Conservation (phyloP, 176 grass and related monocot genomes). For the Puccinellia tenuiflora region DNA sequence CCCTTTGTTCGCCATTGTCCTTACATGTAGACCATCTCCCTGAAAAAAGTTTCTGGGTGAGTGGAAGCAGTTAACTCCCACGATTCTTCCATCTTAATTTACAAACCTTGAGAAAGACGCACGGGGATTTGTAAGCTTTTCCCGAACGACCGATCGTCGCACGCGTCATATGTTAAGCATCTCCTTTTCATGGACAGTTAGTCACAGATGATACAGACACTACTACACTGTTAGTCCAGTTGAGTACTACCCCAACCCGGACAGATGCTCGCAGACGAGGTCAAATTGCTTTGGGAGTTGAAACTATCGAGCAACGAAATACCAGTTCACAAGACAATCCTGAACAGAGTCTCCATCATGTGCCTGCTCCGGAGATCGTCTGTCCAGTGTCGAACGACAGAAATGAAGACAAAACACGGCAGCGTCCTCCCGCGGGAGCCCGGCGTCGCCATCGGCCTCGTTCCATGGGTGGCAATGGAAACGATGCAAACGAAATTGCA, state of each 20-base stretch:
- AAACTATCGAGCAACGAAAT: background rate
- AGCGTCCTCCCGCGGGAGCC: background rate
- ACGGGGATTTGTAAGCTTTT: constrained; percentile 12
- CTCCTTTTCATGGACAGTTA: constrained; percentile 15
- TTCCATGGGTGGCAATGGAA: background rate
- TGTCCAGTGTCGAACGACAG: no score
- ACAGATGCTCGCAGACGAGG: background rate
- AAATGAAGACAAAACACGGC: background rate
- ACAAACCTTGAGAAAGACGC: no score
- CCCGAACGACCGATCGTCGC: constrained; percentile 8
- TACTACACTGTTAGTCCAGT: background rate
- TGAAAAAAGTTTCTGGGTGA: background rate
- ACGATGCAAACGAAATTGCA: no score
- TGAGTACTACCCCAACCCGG: background rate
- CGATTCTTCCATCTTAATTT: no score
- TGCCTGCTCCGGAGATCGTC: no score
- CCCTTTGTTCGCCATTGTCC: constrained; percentile 25
- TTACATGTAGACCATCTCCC: constrained; percentile 28
- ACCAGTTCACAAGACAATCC: background rate
- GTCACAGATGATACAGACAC: background rate
- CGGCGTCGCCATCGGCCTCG: background rate
- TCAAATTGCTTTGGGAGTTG: background rate
- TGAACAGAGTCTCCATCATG: no score
- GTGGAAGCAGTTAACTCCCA: no score
- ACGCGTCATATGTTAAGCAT: background rate